A percentile compares a stretch with the other conserved stretches of the same genome.
Conservation (phyloP, 2,329 filamentous ascomycete species). For the Xylariaceae sp. region DNA sequence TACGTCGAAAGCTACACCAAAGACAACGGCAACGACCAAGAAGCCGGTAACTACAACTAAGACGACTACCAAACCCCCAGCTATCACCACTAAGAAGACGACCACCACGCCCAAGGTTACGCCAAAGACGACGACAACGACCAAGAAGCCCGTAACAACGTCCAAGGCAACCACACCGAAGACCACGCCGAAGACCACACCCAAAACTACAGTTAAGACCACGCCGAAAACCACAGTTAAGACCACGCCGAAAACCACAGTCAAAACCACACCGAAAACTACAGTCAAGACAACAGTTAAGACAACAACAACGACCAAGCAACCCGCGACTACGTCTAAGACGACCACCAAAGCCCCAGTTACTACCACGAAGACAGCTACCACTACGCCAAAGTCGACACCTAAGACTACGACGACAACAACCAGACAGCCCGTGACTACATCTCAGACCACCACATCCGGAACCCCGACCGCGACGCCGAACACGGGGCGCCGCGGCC, state of each 20-base stretch:
- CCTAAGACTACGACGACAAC: background rate
- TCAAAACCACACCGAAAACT: background rate
- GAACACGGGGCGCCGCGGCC: background rate
- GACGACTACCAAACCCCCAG: no score
- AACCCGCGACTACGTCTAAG: background rate
- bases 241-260: background rate
- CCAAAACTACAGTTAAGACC: no score
- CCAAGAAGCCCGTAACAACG: background rate
- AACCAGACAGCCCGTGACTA: background rate
- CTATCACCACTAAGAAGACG: background rate
- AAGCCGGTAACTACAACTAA: constrained; percentile 1
- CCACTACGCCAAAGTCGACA: background rate
- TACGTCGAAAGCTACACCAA: background rate
- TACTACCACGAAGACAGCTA: background rate
- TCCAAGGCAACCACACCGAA: background rate
- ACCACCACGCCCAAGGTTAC: background rate
- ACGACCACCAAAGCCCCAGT: background rate
- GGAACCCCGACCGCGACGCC: background rate
- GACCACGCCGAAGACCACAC: background rate
- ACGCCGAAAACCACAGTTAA: background rate
- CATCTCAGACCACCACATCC: background rate
- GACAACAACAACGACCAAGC: background rate
- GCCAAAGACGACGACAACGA: background rate
- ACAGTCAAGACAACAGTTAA: background rate
- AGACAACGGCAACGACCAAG: background rate